These are phyloP conservation scores for Chiua virens DNA, from an alignment of 768 basidiomycete species.

Conservation along the genomic window DNA sequence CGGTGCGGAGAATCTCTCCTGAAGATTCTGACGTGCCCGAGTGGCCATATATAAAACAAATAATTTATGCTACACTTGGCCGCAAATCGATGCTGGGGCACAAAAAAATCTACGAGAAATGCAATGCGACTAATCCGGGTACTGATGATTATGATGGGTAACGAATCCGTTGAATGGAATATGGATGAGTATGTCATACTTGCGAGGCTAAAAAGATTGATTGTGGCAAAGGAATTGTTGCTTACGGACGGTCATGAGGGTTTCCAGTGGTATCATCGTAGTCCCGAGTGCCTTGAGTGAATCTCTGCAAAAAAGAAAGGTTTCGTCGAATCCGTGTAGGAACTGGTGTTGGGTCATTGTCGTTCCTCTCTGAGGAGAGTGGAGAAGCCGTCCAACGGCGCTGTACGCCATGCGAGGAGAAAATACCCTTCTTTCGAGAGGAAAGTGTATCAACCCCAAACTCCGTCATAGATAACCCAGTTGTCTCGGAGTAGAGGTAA, in stretches of 20 bases:
- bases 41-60: background rate
- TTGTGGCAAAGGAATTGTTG: background rate
- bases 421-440: slow-evolving; percentile 10
- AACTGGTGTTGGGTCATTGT: slow-evolving; percentile 13
- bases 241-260: slow-evolving; percentile 10
- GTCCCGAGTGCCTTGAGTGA: slow-evolving; percentile 23
- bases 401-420: slow-evolving; percentile 19
- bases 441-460: slow-evolving; percentile 21
- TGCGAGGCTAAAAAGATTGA: slow-evolving; percentile 6
- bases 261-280: slow-evolving; percentile 9
- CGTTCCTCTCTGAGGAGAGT: slow-evolving; percentile 11
- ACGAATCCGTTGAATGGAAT: slow-evolving; percentile 5
- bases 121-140: slow-evolving; percentile 11
- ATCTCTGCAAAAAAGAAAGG: slow-evolving; percentile 36
- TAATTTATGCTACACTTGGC: background rate
- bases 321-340: slow-evolving; percentile 32
- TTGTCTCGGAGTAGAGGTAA: slow-evolving; percentile 17
- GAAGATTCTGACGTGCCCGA: slow-evolving; percentile 35
- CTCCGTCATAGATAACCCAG: slow-evolving; percentile 15
- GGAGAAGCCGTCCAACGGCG: slow-evolving; percentile 22
- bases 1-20: too few relatives aligned
- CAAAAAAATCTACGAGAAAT: slow-evolving; percentile 11
- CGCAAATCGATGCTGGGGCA: slow-evolving; percentile 6
- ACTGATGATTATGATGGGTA: background rate
- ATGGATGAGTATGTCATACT: slow-evolving; percentile 18